Evolutionary conservation across 2,329 filamentous ascomycete genomes (phyloP), one percentile per base, ranked within the genome.

Genomic region (Bipolaris sorokiniana): DNA sequence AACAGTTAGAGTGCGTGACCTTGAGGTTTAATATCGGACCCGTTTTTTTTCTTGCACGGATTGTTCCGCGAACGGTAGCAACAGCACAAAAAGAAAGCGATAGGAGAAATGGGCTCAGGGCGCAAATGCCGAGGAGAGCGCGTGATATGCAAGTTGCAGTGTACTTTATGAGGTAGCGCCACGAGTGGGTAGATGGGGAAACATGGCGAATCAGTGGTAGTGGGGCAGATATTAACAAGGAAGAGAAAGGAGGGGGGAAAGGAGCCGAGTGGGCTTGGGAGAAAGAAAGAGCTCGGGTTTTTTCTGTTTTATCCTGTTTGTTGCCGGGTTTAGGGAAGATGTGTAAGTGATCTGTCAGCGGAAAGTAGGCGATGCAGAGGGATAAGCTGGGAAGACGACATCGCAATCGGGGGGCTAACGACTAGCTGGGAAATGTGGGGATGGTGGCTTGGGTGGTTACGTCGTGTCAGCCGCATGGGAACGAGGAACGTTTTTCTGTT

Each of bases 121-220:
- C 26, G 38, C 5, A 26, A 22, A 41, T 6, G 38, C 20, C 11
- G 38, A 23, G 10, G 5, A 41, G 28, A 41, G 28, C 15, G 41
- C 28, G 42, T 45, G 33, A 22, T 26, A 15, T 28, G 22, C 13
- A 26, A 26, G 6, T 26, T 7, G 41, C 41, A 44, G 15, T 28
- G 23, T 26, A 28, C 22, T 26, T 44, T 44, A 44, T 9, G 22
- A 44, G 31, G 42, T 42, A 50, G 52, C 58, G 56, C 54, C 63
- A 61, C 57, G 59, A 50, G 54, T 42, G 45, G 16, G 37, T 41
- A 50, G 42, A 42, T 42, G 7, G 46, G 44, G 63, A 58, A 61
- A 65, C 63, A 60, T 15, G 51, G 23, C 65, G 57, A 69, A 69
- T 69, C 31, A 54, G 55, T 36, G 7, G 23, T 22, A 22, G 15